Evolutionary conservation across 2,329 filamentous ascomycete genomes (phyloP), one percentile per base, ranked within the genome.

Genomic region (Chalaropsis ovoidea): DNA sequence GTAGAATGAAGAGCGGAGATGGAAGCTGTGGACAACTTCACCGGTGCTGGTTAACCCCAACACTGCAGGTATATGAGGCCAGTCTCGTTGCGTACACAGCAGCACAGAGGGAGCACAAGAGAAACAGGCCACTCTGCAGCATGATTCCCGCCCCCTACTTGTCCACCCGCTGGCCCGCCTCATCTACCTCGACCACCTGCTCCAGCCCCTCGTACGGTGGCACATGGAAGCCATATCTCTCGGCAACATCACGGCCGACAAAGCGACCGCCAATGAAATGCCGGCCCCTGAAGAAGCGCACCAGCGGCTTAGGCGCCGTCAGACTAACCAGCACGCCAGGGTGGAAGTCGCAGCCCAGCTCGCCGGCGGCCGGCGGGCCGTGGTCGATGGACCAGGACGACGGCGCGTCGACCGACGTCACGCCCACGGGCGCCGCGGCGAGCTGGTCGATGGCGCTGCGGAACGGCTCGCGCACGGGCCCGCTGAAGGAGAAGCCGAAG

Each of bases 211-310:
- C 80, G 75, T 96, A 99, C 69, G 82, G 77, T 4, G 93, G 93
- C 64, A 95, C 74, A 70, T 94, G 88, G 68, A 99, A 81, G 60
- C 84, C 84, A 77, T 95, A 99, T 76, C 94, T 96, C 70, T 87
- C 82, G 42, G 90, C 88, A 71, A 96, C 85, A 63, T 81, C 80
- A 64, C 84, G 83, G 22, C 88, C 84, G 72, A 99, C 81, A 72
- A 99, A 88, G 82, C 90, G 80, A 65, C 94, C 94, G 7, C 94
- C 94, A 65, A 99, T 76, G 72, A 97, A 99, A 78, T 99, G 94
- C 60, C 89, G 83, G 0, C 93, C 94, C 69, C 79, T 84, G 75
- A 96, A 99, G 74, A 85, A 84, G 74, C 86, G 88, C 6, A 90
- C 88, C 68, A 96, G 78, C 6, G 93, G 93, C 77, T 99, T 99